Evolutionary conservation across 176 grass and related monocot species (phyloP), one percentile per base, ranked within the genome.

Genomic region (Rhynchospora pubera): DNA sequence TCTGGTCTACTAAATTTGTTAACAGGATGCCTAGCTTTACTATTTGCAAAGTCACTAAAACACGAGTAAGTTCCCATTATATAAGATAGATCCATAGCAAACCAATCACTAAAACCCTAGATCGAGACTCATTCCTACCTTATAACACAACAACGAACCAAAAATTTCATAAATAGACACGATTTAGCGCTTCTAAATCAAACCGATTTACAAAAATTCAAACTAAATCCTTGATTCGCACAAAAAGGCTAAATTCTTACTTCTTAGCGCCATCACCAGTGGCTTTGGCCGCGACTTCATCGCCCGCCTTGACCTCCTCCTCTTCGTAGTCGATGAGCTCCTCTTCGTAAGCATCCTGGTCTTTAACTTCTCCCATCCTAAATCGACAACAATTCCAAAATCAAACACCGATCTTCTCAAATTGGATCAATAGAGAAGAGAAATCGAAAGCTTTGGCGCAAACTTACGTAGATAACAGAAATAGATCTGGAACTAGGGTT

Each of bases 321-420:
- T 99, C 96, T 56, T 99, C 96, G 87, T 99, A 99, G 87, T 95
- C 96, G 46, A 99, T 89, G 45, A 99, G 96, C 87, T 99, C 96
- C 93, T 99, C 96, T 71, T 99, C 96, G 66, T 99, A 99, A 12
- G 88, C 86, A 50, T 99, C 96, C 86, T 91, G 90, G 39, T 99
- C 91, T 88, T 89, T 99, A 57, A 87, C 89, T 62, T 99, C 96
- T 80, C 91, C 93, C 96, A 93, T 99, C 87, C 93, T 95, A 61
- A 32, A 70, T 18, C 19, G 13, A 55, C 0, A 4, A 32, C 51
- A 21, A 22, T 1, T 56, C 30, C 43, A 21, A 30, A 14, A 57
- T n/a, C 3, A 16, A 23, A 22, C 34, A 5, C 51, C 43, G 32
- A 60, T 5, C 56, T 80, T 57, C 57, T 75, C 15, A 28, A 77